Conservation (phyloP, 2,329 filamentous ascomycete species). For the Mycosphaerella sp. region DNA sequence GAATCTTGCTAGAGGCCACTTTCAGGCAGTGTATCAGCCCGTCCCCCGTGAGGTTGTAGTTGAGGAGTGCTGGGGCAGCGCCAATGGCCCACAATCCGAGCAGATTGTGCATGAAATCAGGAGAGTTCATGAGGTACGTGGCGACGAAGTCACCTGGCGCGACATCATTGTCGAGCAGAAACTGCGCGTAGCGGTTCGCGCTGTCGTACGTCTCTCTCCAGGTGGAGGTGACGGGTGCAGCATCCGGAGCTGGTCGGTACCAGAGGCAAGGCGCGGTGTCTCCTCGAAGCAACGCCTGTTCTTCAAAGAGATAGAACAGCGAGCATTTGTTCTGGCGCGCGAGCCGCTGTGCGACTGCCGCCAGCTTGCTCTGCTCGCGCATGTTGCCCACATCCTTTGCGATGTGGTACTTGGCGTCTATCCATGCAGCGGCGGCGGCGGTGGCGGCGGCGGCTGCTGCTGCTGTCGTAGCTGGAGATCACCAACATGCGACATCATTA, state of each 20-base stretch:
- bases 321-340: slow-evolving; percentile 51
- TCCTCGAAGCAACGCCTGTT: slow-evolving; percentile 37
- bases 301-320: slow-evolving; percentile 59
- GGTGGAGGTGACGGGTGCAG: slow-evolving; percentile 42
- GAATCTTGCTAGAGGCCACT: slow-evolving; percentile 37
- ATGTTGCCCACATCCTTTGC: slow-evolving; percentile 57
- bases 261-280: slow-evolving; percentile 54
- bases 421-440: slow-evolving; percentile 59
- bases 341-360: slow-evolving; percentile 8
- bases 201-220: slow-evolving; percentile 52
- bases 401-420: slow-evolving; percentile 65
- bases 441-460: slow-evolving; percentile 38
- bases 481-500: neutral
- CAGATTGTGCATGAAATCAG: slow-evolving; percentile 33
- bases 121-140: slow-evolving; percentile 34
- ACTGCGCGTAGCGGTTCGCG: slow-evolving; percentile 57
- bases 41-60: slow-evolving; percentile 35
- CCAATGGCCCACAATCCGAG: slow-evolving; percentile 32
- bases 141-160: slow-evolving; percentile 32
- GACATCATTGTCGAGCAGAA: slow-evolving; percentile 45
- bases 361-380: slow-evolving; percentile 12
- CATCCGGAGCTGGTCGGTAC: slow-evolving; percentile 52
- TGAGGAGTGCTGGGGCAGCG: slow-evolving; percentile 33
- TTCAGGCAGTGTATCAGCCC: slow-evolving; percentile 35
- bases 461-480: slow-evolving; percentile 12